Conservation (phyloP, 1,139 yeast species). For the Saccharomyces hybrid region DNA sequence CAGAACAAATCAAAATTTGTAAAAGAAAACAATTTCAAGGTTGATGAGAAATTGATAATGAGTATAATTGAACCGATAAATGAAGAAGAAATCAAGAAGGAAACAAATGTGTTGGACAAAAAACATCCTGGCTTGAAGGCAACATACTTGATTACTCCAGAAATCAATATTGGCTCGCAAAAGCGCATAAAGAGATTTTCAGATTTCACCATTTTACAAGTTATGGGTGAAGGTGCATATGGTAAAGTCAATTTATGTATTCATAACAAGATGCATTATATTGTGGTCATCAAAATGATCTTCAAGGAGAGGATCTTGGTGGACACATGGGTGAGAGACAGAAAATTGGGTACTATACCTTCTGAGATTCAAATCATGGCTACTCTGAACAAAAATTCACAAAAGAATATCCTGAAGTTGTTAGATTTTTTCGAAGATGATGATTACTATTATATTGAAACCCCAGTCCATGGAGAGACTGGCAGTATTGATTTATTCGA, state of each 20-base stretch:
- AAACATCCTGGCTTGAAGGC: conserved; percentile 3
- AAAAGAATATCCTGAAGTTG: conserved; percentile 74
- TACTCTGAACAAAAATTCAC: conserved; percentile 61
- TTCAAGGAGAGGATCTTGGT: conserved; percentile 86
- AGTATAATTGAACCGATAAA: not conserved
- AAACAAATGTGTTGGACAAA: not conserved
- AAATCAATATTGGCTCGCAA: conserved; percentile 42
- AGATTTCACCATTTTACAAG: conserved; percentile 62
- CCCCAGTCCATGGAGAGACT: conserved; percentile 83
- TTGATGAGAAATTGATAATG: conserved; percentile 16
- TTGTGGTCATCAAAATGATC: conserved; percentile 76
- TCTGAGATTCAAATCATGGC: conserved; percentile 89
- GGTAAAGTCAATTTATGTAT: conserved; percentile 82
- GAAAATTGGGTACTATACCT: conserved; percentile 84
- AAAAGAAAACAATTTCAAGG: conserved; percentile 27
- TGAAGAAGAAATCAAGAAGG: not conserved
- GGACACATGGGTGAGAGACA: conserved; percentile 93
- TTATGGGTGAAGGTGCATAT: conserved; percentile 93
- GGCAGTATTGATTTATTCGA: conserved; percentile 93
- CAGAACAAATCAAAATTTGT: conserved; percentile 27
- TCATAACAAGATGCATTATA: conserved; percentile 48
- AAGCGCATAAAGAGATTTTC: conserved; percentile 59
- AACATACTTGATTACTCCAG: conserved; percentile 14
- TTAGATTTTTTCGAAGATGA: conserved; percentile 88
- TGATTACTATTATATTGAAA: conserved; percentile 78